phyloP scores from a whole-genome alignment of 164 flowering plant genomes.

The Chloranthus sessilifolius region DNA sequence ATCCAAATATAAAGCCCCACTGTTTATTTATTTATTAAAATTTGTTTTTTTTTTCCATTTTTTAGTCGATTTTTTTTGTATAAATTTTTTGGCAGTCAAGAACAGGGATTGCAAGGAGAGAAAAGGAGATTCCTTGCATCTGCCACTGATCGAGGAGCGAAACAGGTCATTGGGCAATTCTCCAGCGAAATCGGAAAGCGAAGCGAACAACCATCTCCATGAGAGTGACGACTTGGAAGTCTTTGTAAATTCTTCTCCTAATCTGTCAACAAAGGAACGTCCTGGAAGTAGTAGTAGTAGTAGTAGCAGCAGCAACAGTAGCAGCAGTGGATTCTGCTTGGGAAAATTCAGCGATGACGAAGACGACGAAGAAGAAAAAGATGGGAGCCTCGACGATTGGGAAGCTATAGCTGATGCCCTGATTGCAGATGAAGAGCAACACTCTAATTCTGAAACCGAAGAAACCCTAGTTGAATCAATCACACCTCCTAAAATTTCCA shows the following conservation, averaged over 20 bases:
- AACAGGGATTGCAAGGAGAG: slow-evolving; percentile 45
- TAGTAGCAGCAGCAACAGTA: too few relatives aligned
- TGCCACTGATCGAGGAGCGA: slow-evolving; percentile 13
- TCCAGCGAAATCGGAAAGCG: slow-evolving; percentile 27
- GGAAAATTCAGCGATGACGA: slow-evolving; percentile 45
- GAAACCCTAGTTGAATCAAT: slow-evolving; percentile 3
- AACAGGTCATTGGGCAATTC: slow-evolving; percentile 30
- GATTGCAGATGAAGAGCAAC: too few relatives aligned
- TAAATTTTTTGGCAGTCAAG: slow-evolving; percentile 24
- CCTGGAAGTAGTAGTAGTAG: slow-evolving; percentile 42
- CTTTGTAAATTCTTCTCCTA: slow-evolving; percentile 32
- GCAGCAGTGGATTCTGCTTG: slow-evolving; percentile 45
- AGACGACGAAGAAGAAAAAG: slow-evolving; percentile 64
- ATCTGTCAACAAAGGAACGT: slow-evolving; percentile 36
- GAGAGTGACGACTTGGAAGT: slow-evolving; percentile 57
- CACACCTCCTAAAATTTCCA: slow-evolving; percentile 9
- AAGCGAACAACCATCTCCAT: slow-evolving; percentile 27
- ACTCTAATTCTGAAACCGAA: too few relatives aligned
- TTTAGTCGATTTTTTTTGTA: not conserved
- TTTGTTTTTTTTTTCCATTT: not conserved
- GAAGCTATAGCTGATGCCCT: slow-evolving; percentile 65
- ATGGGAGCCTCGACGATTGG: slow-evolving; percentile 55
- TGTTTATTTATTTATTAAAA: not conserved
- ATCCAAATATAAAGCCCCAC: too few relatives aligned
- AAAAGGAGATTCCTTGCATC: slow-evolving; percentile 16